Evolutionary conservation across 2,329 filamentous ascomycete species (phyloP), one percentile per base, ranked within the genome.

Genomic region (Botrytis galanthina): DNA sequence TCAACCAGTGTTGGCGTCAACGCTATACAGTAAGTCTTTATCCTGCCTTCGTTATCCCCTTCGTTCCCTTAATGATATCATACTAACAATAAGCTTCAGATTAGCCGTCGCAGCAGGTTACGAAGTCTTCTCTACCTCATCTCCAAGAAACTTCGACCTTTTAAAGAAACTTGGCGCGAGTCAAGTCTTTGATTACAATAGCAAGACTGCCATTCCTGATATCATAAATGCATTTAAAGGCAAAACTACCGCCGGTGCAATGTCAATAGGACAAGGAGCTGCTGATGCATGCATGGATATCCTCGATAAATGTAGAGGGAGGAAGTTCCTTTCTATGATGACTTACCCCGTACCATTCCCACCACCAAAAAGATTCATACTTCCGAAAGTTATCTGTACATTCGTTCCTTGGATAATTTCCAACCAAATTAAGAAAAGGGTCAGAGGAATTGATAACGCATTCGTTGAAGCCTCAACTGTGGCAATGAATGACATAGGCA

Each of bases 41-140:
- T 32, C 16, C 4, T 22, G 20, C 6, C 20, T n/a, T n/a, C 16
- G 26, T 14, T 54, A 16, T 26, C 26, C 5, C 20, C 14, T 20
- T 14, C 18, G 3, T 18, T 18, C 12, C 14, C 16, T 22, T n/a
- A 7, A 48, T 46, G 8, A 22, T 26, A 22, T 46, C 3, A 7
- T 37, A 29, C 32, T 72, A 7, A 68, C 8, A 9, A 20, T 12
- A 20, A 22, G 22, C 29, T 22, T 26, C 10, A 72, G 70, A 74
- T 79, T 86, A 4, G 84, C 83, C 1, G 80, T 79, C 0, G 83
- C 81, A 3, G 80, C 84, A 14, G 84, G 84, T 10, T 81, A 84
- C 69, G 82, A 83, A 57, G 83, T 86, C 14, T 74, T 84, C 44
- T 75, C 81, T 8, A 83, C 82, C 5, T 80, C 80, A 29, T 76